A percentile compares a stretch with the other conserved stretches of the same genome.
Conservation (phyloP, 2,329 filamentous ascomycete species). For the Fusarium citri region DNA sequence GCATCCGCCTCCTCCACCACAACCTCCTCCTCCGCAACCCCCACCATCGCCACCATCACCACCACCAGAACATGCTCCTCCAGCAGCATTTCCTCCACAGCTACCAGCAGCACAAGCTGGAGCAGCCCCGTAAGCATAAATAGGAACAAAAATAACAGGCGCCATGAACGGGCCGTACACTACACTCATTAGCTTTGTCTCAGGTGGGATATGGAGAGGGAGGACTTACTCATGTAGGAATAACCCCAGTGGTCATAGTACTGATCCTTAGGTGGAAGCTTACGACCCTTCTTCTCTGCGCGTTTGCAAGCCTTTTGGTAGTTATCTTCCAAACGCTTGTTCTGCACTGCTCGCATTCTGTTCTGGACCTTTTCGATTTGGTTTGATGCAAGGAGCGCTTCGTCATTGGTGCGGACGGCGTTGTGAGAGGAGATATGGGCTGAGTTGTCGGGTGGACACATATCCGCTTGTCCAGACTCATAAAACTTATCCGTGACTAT, state of each 20-base stretch:
- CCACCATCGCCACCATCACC: slow-evolving; percentile 30
- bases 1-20: background rate
- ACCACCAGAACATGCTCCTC: slow-evolving; percentile 51
- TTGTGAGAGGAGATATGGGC: slow-evolving; percentile 82
- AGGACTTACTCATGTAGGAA: slow-evolving; percentile 54
- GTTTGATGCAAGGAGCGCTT: slow-evolving; percentile 9
- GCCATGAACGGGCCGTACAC: slow-evolving; percentile 61
- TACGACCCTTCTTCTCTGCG: slow-evolving; percentile 62
- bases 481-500: slow-evolving; percentile 57
- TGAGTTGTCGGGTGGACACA: slow-evolving; percentile 67
- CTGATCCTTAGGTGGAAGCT: slow-evolving; percentile 59
- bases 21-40: slow-evolving; percentile 3
- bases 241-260: slow-evolving; percentile 68
- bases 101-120: slow-evolving; percentile 60
- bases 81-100: slow-evolving; percentile 59
- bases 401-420: slow-evolving; percentile 58
- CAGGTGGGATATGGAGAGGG: accelerated
- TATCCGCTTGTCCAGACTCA: slow-evolving; percentile 59
- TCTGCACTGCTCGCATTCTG: slow-evolving; percentile 32
- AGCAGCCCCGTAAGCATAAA: slow-evolving; percentile 52
- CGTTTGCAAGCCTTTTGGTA: slow-evolving; percentile 67
- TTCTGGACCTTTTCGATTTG: slow-evolving; percentile 15
- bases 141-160: slow-evolving; percentile 56
- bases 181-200: background rate
- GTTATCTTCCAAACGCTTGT: slow-evolving; percentile 60